Evolutionary conservation across 2,329 filamentous ascomycete genomes (phyloP).

Genomic region (Cordyceps pruinosa): DNA sequence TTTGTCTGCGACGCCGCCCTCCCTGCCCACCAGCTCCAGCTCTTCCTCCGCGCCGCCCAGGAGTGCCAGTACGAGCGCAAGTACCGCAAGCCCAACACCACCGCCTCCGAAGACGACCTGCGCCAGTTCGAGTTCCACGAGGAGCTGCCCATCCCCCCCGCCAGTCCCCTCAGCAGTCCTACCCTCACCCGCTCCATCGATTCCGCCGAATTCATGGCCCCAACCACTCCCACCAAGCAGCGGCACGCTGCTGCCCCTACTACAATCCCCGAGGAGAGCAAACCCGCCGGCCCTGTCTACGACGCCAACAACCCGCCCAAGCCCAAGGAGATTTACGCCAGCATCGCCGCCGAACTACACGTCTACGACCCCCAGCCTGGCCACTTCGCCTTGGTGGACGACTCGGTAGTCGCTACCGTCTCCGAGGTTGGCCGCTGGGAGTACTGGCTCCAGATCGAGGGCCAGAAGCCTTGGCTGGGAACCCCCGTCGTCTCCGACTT

Average conservation of each 20-base stretch:
- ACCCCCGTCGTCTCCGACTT: conserved; percentile 82
- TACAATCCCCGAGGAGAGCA: conserved; percentile 24
- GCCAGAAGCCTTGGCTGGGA: conserved; percentile 75
- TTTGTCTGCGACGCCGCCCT: conserved; percentile 84
- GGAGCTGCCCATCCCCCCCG: conserved; percentile 56
- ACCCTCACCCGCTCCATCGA: conserved; percentile 47
- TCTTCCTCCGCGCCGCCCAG: conserved; percentile 75
- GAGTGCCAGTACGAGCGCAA: conserved; percentile 98
- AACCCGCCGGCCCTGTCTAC: conserved; percentile 21
- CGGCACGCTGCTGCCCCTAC: conserved; percentile 29
- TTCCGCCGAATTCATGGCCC: conserved; percentile 50
- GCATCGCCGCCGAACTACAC: conserved; percentile 78
- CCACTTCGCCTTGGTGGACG: conserved; percentile 76
- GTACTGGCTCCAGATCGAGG: conserved; percentile 87
- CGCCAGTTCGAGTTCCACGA: conserved; percentile 72
- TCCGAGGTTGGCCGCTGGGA: conserved; percentile 86
- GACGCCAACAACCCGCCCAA: conserved; percentile 46
- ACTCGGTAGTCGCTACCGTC: conserved; percentile 68
- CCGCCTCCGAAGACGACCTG: conserved; percentile 75
- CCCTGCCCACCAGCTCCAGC: conserved; percentile 61
- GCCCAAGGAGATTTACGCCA: conserved; percentile 63
- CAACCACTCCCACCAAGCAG: conserved; percentile 41
- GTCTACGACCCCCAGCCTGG: conserved; percentile 86
- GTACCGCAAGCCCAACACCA: conserved; percentile 71
- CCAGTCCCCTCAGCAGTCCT: conserved; percentile 56